Base-by-base conservation (phyloP, 2,329 filamentous ascomycete species). In the Trichoderma aggressivum region DNA sequence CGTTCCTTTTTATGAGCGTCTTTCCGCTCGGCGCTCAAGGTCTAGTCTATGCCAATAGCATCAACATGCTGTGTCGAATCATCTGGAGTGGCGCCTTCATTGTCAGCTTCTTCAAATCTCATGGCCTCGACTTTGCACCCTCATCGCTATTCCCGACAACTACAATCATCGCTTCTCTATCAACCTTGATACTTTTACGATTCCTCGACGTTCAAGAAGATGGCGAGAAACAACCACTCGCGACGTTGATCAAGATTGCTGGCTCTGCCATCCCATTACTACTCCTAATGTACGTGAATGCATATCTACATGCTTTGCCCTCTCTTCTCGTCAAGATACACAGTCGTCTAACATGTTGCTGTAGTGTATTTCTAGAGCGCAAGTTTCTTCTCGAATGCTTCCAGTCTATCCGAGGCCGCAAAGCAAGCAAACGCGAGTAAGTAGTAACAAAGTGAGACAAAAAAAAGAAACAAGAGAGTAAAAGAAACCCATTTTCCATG, bases 11-110 rank as follows among this genome's bases (percentile, higher is more conserved):
- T 74, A 85, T 99, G 74, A 84, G 86, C n/a, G 81, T 93, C 11
- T 80, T 92, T 28, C 84, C 86, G 8, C 82, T 92, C 73, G 96
- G 94, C 0, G 94, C 94, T 0, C 84, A 86, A 55, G 96, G 96
- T 0, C 83, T 99, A 56, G 94, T 99, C 0, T 87, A 89, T 74
- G 94, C 94, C 65, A 99, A 98, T 79, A 90, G 88, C 59, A 88
- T 97, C 76, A 98, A 98, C 79, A 97, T 99, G 94, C 82, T 83
- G 0, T 89, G 95, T 76, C 89, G 96, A 73, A 97, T 97, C 71
- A 73, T 88, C 8, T 99, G 94, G 93, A 96, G 94, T 77, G 81
- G 83, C 21, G 77, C 79, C 58, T 99, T 97, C 78, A 92, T 98
- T 70, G 82, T 80, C 39, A 75, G 79, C 0, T 97, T 90, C 79